A percentile compares a stretch with the other conserved stretches of the same genome.
Conservation (phyloP, 305 asterid species). For the Fraxinus greggii region DNA sequence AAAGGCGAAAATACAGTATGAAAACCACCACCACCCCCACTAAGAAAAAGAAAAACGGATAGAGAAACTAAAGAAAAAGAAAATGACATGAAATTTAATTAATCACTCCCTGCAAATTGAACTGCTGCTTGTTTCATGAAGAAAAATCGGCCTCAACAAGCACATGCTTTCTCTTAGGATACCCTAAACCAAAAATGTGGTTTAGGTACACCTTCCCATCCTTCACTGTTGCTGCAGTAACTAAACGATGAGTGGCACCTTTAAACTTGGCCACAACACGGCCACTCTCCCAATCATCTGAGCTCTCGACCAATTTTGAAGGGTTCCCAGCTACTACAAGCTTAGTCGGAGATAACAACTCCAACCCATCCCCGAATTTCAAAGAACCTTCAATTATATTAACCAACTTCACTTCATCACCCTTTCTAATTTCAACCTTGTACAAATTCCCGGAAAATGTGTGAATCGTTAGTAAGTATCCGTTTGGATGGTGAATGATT, state of each 20-base stretch:
- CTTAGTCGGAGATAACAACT: constrained; percentile 59
- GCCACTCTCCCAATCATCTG: constrained; percentile 73
- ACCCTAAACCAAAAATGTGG: constrained; percentile 85
- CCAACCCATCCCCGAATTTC: constrained; percentile 80
- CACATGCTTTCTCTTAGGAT: constrained; percentile 75
- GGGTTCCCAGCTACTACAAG: constrained; percentile 77
- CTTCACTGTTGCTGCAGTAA: constrained; percentile 73
- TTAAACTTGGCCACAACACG: constrained; percentile 50
- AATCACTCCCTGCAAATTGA: background rate
- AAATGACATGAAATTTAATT: background rate
- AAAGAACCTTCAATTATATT: constrained; percentile 43
- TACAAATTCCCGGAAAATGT: constrained; percentile 67
- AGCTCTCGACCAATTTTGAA: constrained; percentile 59
- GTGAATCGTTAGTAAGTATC: constrained; percentile 67
- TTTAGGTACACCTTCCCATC: constrained; percentile 73
- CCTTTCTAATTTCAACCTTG: constrained; percentile 50
- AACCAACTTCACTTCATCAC: constrained; percentile 48
- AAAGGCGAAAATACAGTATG: background rate
- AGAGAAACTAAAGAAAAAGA: background rate
- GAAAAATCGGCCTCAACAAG: constrained; percentile 74
- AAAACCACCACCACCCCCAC: background rate
- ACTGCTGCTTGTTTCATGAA: background rate
- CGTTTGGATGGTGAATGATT: constrained; percentile 82
- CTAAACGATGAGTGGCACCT: constrained; percentile 60
- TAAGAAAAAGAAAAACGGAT: background rate